Evolutionary conservation across 129 eudicot genomes (phyloP).

Genomic region (Escallonia herrerae): DNA sequence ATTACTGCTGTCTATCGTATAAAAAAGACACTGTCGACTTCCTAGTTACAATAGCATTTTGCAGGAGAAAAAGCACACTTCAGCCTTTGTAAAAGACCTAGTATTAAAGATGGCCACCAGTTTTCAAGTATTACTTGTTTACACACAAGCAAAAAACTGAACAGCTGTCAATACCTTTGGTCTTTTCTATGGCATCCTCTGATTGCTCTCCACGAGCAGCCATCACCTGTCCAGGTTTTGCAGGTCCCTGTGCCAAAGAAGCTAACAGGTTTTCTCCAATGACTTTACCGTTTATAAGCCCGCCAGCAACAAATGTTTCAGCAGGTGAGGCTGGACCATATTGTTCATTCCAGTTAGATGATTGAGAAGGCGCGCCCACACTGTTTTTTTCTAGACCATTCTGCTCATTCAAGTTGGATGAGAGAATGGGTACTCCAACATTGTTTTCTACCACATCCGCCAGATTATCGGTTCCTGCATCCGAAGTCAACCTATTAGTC

Average conservation of each 20-base stretch:
- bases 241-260: slow-evolving; percentile 15
- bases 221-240: slow-evolving; percentile 8
- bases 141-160: not conserved
- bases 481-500: not conserved
- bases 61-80: no score
- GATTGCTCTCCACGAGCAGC: slow-evolving; percentile 6
- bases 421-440: slow-evolving; percentile 9
- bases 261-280: slow-evolving; percentile 4
- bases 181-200: slow-evolving; percentile 9
- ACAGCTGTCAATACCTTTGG: slow-evolving; percentile 7
- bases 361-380: not conserved
- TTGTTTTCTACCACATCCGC: slow-evolving; percentile 9
- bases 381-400: not conserved
- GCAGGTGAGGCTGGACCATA: slow-evolving; percentile 6
- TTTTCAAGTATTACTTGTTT: no score
- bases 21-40: no score
- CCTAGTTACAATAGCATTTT: no score
- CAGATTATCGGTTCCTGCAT: slow-evolving; percentile 24
- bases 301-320: slow-evolving; percentile 1
- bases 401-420: not conserved
- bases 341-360: slow-evolving; percentile 5
- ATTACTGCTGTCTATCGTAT: no score
- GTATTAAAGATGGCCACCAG: no score
- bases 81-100: no score
- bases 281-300: not conserved